Conservation (phyloP, 1,284 basidiomycete genomes). For the Naganishia sp. region DNA sequence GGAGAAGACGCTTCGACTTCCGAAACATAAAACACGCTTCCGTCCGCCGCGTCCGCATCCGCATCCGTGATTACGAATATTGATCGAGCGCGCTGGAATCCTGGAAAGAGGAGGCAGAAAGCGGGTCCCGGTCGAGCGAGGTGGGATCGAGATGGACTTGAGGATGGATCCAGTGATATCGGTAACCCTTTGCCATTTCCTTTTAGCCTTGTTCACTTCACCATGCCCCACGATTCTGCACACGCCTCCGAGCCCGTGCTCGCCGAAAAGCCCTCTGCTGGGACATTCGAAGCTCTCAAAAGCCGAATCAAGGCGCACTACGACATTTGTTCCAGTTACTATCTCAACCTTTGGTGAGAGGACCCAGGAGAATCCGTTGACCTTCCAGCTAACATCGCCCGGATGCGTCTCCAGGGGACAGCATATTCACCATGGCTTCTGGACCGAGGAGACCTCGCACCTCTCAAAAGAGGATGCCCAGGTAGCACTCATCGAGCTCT, state of each 20-base stretch:
- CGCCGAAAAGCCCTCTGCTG: neutral
- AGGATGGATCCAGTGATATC: too few relatives aligned
- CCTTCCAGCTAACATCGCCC: neutral
- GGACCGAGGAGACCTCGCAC: slow-evolving; percentile 24
- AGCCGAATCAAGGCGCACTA: slow-evolving; percentile 36
- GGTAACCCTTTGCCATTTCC: too few relatives aligned
- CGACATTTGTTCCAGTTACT: slow-evolving; percentile 35
- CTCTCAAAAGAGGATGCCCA: slow-evolving; percentile 36
- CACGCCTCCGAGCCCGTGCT: neutral
- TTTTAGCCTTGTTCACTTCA: neutral
- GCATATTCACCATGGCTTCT: slow-evolving; percentile 36
- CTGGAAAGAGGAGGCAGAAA: too few relatives aligned
- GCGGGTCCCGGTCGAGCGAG: too few relatives aligned
- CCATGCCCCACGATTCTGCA: slow-evolving; percentile 5
- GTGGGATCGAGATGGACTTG: too few relatives aligned
- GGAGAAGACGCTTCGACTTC: too few relatives aligned
- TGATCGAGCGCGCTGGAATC: too few relatives aligned
- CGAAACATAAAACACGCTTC: too few relatives aligned
- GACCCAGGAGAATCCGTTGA: neutral
- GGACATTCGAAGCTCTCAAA: slow-evolving; percentile 30
- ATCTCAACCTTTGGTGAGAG: slow-evolving; percentile 33
- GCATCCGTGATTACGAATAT: too few relatives aligned
- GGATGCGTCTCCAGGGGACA: slow-evolving; percentile 28
- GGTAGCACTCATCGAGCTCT: slow-evolving; percentile 33
- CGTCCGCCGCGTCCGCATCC: too few relatives aligned